phyloP scores from a whole-genome alignment of 2,329 filamentous ascomycete species.

The Alternaria incomplexa region DNA sequence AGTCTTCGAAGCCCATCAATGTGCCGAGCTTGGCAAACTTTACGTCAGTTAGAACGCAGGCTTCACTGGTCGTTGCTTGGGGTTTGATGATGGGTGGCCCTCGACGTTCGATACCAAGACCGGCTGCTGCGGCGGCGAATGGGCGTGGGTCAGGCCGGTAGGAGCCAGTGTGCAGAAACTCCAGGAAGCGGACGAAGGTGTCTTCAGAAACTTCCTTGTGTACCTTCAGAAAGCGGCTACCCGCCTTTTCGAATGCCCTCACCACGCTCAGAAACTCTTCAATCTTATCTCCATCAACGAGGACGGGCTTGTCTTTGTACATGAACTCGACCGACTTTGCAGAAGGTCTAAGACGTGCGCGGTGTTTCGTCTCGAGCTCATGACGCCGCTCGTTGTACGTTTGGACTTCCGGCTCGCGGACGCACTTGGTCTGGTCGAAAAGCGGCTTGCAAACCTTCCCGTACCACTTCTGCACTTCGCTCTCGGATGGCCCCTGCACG shows the following conservation, averaged over 20 bases:
- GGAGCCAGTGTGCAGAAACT: constrained; percentile 32
- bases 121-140: constrained; percentile 2
- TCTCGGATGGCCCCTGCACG: constrained; percentile 18
- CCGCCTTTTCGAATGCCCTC: constrained; percentile 35
- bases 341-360: constrained; percentile 38
- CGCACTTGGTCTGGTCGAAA: constrained; percentile 23
- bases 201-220: constrained; percentile 32
- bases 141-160: constrained; percentile 29
- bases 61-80: neutral
- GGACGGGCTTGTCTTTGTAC: constrained; percentile 43
- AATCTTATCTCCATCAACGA: constrained; percentile 37
- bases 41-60: constrained; percentile 31
- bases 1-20: constrained; percentile 46
- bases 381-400: constrained; percentile 37
- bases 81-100: constrained; percentile 35
- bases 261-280: constrained; percentile 37
- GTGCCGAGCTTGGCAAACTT: constrained; percentile 42
- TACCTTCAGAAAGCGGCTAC: constrained; percentile 37
- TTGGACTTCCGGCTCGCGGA: constrained; percentile 29
- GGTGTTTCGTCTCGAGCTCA: constrained; percentile 36
- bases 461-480: constrained; percentile 43
- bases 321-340: constrained; percentile 47
- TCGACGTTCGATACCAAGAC: constrained; percentile 8
- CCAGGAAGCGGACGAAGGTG: constrained; percentile 45
- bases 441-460: constrained; percentile 40